Evolutionary conservation across 768 basidiomycete species (phyloP).

Genomic region (Cystofilobasidium macerans): DNA sequence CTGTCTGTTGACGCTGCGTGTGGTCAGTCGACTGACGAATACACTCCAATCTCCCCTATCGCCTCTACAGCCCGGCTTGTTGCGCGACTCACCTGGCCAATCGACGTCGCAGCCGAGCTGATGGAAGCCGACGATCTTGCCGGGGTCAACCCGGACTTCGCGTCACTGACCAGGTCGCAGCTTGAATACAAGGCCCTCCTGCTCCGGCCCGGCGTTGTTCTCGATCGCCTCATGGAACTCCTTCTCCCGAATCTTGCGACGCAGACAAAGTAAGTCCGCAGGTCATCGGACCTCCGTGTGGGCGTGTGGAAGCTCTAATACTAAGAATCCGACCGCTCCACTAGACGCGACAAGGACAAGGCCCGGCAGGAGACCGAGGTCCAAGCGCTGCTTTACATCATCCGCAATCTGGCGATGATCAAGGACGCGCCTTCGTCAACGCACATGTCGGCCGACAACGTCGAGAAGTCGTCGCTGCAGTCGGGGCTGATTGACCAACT

Average conservation of each 20-base stretch:
- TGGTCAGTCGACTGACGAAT: background rate
- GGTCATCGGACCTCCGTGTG: too few species aligned
- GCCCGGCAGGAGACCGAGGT: background rate
- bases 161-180: constrained; percentile 67
- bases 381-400: constrained; percentile 54
- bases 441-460: constrained; percentile 61
- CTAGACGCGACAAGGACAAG: constrained; percentile 1
- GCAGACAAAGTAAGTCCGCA: constrained; percentile 39
- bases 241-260: constrained; percentile 70
- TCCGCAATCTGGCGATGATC: constrained; percentile 91
- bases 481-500: constrained; percentile 61
- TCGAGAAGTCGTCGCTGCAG: constrained; percentile 60
- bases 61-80: constrained; percentile 58
- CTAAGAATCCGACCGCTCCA: too few species aligned
- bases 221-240: constrained; percentile 41
- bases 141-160: constrained; percentile 77
- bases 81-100: constrained; percentile 98
- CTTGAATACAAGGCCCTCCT: constrained; percentile 77
- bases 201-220: constrained; percentile 54
- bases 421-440: constrained; percentile 67
- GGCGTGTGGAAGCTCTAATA: too few species aligned
- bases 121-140: constrained; percentile 63
- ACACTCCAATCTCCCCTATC: background rate
- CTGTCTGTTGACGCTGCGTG: background rate
- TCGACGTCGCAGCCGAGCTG: constrained; percentile 86